Evolutionary conservation across 2,329 filamentous ascomycete genomes (phyloP), one percentile per base, ranked within the genome.

Genomic region (Aureobasidium uvarum): DNA sequence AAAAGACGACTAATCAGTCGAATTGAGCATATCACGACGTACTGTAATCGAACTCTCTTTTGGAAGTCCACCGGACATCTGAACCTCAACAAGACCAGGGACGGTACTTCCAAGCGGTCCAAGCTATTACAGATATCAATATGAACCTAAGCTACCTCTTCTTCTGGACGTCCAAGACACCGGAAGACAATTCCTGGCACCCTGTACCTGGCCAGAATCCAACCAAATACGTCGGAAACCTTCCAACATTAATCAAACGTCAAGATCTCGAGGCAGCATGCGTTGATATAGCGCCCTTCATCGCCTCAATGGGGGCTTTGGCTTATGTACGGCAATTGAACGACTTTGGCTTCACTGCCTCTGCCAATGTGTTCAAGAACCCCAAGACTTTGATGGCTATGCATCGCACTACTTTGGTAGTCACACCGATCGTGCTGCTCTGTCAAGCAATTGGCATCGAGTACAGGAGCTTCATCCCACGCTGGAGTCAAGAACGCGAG

Each of bases 201-300:
- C 48, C 48, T 5, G 14, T 51, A 18, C 48, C 48, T 13, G 48
- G 48, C 25, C 48, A 51, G 7, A 51, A 51, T 13, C 48, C 48
- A 18, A 51, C 48, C 48, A 51, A 51, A 51, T 51, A 51, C 16
- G 16, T 31, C 48, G 14, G 48, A 4, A 51, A 51, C 8, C 25
- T 51, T 8, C 48, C 48, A 51, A 25, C 25, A 33, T n/a, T 51
- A 23, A 51, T 51, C 25, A 51, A 51, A 10, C 14, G 48, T 28
- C 48, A 51, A 51, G 48, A 51, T 18, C 48, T 51, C 48, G 48
- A 51, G 31, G 48, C 48, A 33, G 48, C 48, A 31, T 51, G 48
- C 16, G 48, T 51, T 11, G 48, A 51, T 13, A 33, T 51, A 51
- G 48, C 48, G 16, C 48, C 48, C 1, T 51, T 51, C 2, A 23